Conservation (phyloP, 106 monocot species). For the Apostasia ramifera region DNA sequence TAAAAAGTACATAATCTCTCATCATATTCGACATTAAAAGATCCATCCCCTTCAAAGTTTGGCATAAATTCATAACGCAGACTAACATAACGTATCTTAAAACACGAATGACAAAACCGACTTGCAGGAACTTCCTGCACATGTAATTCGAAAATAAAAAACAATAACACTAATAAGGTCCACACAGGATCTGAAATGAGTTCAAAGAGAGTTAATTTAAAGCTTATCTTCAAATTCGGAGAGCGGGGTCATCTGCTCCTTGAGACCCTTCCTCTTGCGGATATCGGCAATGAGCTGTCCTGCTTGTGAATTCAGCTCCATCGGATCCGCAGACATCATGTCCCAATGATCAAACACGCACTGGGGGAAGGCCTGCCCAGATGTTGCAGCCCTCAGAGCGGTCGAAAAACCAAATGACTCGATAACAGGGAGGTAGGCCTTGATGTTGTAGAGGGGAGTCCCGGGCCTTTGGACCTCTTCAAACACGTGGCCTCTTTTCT, state of each 20-base stretch:
- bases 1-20: no score
- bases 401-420: slow-evolving; percentile 31
- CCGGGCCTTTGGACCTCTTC: slow-evolving; percentile 31
- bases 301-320: slow-evolving; percentile 19
- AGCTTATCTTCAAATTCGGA: slow-evolving; percentile 38
- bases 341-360: slow-evolving; percentile 45
- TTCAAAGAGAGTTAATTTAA: slow-evolving; percentile 1
- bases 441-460: slow-evolving; percentile 36
- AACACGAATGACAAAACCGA: no score
- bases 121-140: no score
- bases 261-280: slow-evolving; percentile 48
- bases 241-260: slow-evolving; percentile 35
- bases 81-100: no score
- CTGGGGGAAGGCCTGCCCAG: slow-evolving; percentile 42
- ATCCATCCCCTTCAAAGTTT: no score
- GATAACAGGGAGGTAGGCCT: slow-evolving; percentile 31
- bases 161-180: no score
- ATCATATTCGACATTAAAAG: no score
- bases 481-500: slow-evolving; percentile 32
- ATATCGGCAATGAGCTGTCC: slow-evolving; percentile 16
- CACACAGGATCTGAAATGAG: no score
- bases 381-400: slow-evolving; percentile 27
- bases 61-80: no score
- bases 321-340: slow-evolving; percentile 23
- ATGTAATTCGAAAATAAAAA: no score